Percentiles rank a stretch among this genome's conserved stretches.
These are phyloP conservation scores for Solanum paucissectum DNA, from an alignment of 257 asterid genomes.

Conservation along the genomic window DNA sequence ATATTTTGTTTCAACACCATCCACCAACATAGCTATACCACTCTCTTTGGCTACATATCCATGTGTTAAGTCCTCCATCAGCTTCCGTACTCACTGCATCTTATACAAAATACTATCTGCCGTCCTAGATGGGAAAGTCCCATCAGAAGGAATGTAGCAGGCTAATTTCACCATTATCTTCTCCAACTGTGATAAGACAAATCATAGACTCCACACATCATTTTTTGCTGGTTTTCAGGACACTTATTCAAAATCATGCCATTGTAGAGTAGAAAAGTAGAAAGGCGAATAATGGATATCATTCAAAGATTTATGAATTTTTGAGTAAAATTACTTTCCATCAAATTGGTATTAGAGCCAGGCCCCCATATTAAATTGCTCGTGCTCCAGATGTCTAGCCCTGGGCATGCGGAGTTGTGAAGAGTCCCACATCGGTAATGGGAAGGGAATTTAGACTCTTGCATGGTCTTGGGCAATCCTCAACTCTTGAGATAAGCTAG, in stretches of 20 bases:
- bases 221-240: neutral
- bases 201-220: neutral
- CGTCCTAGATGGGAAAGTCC: neutral
- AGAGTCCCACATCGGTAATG: neutral
- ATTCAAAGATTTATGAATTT: neutral
- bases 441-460: neutral
- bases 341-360: neutral
- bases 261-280: neutral
- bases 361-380: neutral
- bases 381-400: neutral
- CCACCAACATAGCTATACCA: neutral
- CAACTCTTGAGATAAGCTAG: neutral
- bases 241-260: neutral
- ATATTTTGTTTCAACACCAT: neutral
- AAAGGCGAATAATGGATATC: neutral
- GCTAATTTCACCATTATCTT: neutral
- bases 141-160: neutral
- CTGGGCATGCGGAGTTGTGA: neutral
- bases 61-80: neutral
- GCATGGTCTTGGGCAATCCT: neutral
- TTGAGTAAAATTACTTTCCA: neutral
- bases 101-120: neutral
- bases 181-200: neutral
- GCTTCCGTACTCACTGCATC: neutral
- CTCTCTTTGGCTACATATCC: neutral